Conservation (phyloP, 768 basidiomycete genomes). For the Termitomyces sp. region DNA sequence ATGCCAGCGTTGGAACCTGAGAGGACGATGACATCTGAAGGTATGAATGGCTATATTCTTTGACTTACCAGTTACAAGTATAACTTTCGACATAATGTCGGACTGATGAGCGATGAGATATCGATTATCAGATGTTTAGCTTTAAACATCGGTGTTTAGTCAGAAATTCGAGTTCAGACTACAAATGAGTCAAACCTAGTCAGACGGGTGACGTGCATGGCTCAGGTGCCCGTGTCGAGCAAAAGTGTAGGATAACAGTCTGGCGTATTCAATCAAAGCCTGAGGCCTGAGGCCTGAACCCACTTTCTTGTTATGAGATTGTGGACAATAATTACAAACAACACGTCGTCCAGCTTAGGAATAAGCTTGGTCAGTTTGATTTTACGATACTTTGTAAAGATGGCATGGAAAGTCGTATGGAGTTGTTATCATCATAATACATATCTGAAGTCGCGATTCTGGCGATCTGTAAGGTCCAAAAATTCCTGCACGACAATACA, state of each 20-base stretch:
- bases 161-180: background rate
- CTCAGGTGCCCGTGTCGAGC: too few species aligned
- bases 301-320: too few species aligned
- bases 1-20: slow-evolving; percentile 45
- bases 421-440: slow-evolving; percentile 41
- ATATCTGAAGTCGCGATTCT: slow-evolving; percentile 74
- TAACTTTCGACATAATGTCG: slow-evolving; percentile 13
- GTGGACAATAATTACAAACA: background rate
- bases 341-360: background rate
- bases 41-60: background rate
- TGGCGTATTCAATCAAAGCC: background rate
- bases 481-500: slow-evolving; percentile 44
- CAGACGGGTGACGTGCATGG: background rate
- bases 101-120: background rate
- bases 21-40: background rate
- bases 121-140: background rate
- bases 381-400: too few species aligned
- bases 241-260: background rate
- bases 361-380: too few species aligned
- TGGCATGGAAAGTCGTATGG: too few species aligned
- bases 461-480: slow-evolving; percentile 68
- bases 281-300: too few species aligned
- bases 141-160: background rate
- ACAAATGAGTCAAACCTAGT: too few species aligned
- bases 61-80: slow-evolving; percentile 18